These are phyloP conservation scores for Crithidia acanthocephali DNA, from an alignment of 208 protist genomes.

Conservation along the genomic window DNA sequence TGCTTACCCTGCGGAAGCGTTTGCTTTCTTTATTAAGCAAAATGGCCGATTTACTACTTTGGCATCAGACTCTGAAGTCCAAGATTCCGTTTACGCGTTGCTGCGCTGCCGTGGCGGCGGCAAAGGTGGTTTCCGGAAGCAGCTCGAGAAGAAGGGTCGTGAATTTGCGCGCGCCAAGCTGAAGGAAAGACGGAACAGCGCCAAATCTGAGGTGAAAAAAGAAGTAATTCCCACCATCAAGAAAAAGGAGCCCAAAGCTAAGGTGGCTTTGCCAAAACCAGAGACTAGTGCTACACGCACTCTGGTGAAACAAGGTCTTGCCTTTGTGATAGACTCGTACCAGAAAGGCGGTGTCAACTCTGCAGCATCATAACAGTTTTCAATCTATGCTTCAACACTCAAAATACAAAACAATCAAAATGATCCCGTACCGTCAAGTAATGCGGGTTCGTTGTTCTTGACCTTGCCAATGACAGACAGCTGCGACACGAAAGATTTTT, in stretches of 20 bases:
- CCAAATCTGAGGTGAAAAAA: slow-evolving; percentile 8
- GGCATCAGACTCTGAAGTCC: background rate
- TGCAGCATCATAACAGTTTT: background rate
- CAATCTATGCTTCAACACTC: too few relatives aligned
- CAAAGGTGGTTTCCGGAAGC: slow-evolving; percentile 87
- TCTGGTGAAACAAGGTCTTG: slow-evolving; percentile 33
- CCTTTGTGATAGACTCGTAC: slow-evolving; percentile 25
- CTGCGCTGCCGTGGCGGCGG: slow-evolving; percentile 55
- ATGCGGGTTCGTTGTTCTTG: too few relatives aligned
- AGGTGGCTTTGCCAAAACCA: slow-evolving; percentile 1
- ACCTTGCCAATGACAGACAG: too few relatives aligned
- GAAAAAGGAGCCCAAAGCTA: slow-evolving; percentile 6
- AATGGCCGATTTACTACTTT: background rate
- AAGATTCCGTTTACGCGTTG: slow-evolving; percentile 29
- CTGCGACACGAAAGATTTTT: too few relatives aligned
- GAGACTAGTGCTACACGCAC: slow-evolving; percentile 15
- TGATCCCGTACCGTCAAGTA: too few relatives aligned
- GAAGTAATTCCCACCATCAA: background rate
- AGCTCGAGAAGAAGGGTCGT: slow-evolving; percentile 85
- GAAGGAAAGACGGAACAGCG: slow-evolving; percentile 42
- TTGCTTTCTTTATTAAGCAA: slow-evolving; percentile 10
- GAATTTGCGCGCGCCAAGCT: slow-evolving; percentile 72
- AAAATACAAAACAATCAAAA: too few relatives aligned
- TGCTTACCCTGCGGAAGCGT: slow-evolving; percentile 1
- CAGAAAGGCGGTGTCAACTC: background rate